Conservation (phyloP, 2,329 filamentous ascomycete genomes). For the Fusarium pseudonygamai region DNA sequence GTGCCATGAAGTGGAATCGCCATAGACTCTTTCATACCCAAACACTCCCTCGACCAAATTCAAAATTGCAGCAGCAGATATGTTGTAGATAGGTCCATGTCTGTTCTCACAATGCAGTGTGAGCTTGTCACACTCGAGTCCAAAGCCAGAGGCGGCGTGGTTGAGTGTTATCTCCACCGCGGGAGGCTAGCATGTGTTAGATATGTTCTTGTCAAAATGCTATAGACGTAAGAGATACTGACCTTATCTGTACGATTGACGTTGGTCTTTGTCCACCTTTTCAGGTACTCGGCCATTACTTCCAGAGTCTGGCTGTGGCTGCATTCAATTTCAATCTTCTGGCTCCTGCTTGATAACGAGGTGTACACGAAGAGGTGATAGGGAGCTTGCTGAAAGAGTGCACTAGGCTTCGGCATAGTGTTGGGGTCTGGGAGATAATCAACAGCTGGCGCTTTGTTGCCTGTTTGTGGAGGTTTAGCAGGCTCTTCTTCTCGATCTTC, state of each 20-base stretch:
- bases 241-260: constrained; percentile 50
- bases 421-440: constrained; percentile 53
- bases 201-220: not conserved
- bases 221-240: constrained; percentile 2
- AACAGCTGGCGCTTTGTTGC: not conserved
- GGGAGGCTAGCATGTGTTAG: constrained; percentile 49
- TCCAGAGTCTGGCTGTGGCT: constrained; percentile 59
- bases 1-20: constrained; percentile 39
- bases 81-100: constrained; percentile 44
- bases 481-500: constrained; percentile 35
- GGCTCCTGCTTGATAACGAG: constrained; percentile 24
- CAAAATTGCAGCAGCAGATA: constrained; percentile 57
- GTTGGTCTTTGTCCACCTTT: constrained; percentile 58
- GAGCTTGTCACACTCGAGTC: constrained; percentile 55
- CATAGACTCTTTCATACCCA: constrained; percentile 50
- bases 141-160: constrained; percentile 57
- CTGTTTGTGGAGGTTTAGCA: not conserved
- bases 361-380: constrained; percentile 57
- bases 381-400: constrained; percentile 58
- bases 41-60: constrained; percentile 58
- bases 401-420: constrained; percentile 56
- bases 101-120: constrained; percentile 49
- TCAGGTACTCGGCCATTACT: constrained; percentile 57
- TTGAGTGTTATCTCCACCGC: constrained; percentile 54
- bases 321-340: constrained; percentile 54